These are phyloP conservation scores for Mycosphaerella sp. DNA, from an alignment of 2,329 filamentous ascomycete genomes.

Conservation along the genomic window DNA sequence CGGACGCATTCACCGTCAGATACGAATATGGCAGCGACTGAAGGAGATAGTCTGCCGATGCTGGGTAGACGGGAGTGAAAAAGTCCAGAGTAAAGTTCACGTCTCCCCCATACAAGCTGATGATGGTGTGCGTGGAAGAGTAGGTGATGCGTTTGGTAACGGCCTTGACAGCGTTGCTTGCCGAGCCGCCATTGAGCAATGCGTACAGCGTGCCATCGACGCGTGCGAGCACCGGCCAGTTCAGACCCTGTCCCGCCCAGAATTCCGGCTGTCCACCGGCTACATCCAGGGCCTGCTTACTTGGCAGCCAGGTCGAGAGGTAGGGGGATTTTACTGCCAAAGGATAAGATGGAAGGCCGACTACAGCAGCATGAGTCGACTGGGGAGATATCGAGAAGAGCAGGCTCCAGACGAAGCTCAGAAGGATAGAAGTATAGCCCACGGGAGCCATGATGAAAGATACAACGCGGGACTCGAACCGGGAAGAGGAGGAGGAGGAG, in stretches of 20 bases:
- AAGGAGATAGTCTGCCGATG: conserved; percentile 29
- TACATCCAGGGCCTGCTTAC: conserved; percentile 23
- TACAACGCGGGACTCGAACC: neutral
- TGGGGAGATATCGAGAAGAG: neutral
- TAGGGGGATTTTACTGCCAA: conserved; percentile 33
- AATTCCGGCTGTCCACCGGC: conserved; percentile 30
- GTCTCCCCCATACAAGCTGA: conserved; percentile 26
- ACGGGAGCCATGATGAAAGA: neutral
- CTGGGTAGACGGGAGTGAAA: conserved; percentile 33
- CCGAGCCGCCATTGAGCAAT: conserved; percentile 29
- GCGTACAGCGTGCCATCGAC: conserved; percentile 31
- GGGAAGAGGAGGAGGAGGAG: neutral
- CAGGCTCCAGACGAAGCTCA: neutral
- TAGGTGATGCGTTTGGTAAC: conserved; percentile 26
- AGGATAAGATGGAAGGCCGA: conserved; percentile 22
- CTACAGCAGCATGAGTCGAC: neutral
- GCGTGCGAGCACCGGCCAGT: conserved; percentile 33
- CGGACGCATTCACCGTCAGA: conserved; percentile 26
- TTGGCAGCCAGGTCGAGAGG: conserved; percentile 33
- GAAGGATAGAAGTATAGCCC: neutral
- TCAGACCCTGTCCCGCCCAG: conserved; percentile 32
- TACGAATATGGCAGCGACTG: conserved; percentile 36
- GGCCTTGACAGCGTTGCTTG: conserved; percentile 15
- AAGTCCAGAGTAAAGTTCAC: conserved; percentile 32
- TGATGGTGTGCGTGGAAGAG: conserved; percentile 31